These are phyloP conservation scores for Candida buenavistaensis DNA, from an alignment of 1,139 yeast genomes.

Conservation along the genomic window DNA sequence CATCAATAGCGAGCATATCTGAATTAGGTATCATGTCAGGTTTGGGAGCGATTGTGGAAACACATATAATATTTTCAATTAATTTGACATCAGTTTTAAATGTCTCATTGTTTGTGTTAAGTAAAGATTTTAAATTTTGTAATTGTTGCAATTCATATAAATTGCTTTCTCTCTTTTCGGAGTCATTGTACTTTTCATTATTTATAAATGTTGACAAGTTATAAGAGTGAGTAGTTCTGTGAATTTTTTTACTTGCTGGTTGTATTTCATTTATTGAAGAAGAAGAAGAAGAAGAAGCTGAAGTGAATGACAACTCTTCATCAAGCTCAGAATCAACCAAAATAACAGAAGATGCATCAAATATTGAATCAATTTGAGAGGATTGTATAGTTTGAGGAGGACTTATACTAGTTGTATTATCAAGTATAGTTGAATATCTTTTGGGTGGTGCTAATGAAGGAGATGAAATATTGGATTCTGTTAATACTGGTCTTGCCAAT, in stretches of 20 bases:
- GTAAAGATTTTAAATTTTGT: too few species aligned
- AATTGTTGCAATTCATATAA: conserved; percentile 15
- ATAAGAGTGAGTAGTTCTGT: conserved; percentile 24
- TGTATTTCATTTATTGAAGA: conserved; percentile 1
- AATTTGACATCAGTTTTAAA: not conserved
- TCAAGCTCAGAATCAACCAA: conserved; percentile 18
- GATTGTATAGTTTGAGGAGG: conserved; percentile 10
- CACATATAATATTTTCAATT: conserved; percentile 3
- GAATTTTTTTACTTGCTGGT: conserved; percentile 14
- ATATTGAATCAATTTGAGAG: conserved; percentile 18
- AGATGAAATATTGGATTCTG: conserved; percentile 5
- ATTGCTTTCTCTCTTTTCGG: conserved; percentile 16
- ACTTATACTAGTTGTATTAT: conserved; percentile 1
- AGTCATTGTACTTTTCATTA: conserved; percentile 18
- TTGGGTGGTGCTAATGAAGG: conserved; percentile 10
- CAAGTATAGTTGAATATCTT: conserved; percentile 10
- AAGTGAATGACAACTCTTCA: conserved; percentile 8
- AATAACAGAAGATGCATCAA: conserved; percentile 24
- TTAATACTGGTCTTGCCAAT: conserved; percentile 13
- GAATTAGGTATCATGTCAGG: not conserved
- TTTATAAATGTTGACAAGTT: conserved; percentile 25
- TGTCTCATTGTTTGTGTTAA: conserved; percentile 16
- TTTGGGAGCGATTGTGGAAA: too few species aligned
- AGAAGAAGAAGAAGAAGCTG: conserved; percentile 8
- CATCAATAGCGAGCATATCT: conserved; percentile 1